Conservation (phyloP, 306 rosid genomes). For the Alnus rubra region DNA sequence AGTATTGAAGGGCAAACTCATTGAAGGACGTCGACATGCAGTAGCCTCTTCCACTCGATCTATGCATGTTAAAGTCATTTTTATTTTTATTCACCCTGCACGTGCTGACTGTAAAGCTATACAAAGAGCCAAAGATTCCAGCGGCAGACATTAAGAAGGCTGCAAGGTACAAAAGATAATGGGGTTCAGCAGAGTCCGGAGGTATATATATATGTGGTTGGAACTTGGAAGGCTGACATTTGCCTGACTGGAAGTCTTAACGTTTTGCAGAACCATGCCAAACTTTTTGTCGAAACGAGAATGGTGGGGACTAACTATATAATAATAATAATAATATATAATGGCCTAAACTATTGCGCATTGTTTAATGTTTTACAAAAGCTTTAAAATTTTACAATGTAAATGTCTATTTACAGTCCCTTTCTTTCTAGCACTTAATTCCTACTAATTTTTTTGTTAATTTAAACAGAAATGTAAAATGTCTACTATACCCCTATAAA, state of each 20-base stretch:
- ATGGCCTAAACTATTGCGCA: too few relatives aligned
- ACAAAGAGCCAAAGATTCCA: slow-evolving; percentile 3
- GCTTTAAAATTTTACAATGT: too few relatives aligned
- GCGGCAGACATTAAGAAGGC: neutral
- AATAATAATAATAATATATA: too few relatives aligned
- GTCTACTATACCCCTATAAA: too few relatives aligned
- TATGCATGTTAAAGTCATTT: neutral
- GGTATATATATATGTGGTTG: neutral
- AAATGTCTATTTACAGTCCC: too few relatives aligned
- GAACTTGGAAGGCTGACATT: neutral
- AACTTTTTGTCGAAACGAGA: neutral
- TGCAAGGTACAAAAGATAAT: neutral
- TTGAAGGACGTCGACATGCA: too few relatives aligned
- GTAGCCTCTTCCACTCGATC: slow-evolving; percentile 2
- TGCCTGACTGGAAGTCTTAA: neutral
- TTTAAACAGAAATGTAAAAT: too few relatives aligned
- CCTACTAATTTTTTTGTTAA: too few relatives aligned
- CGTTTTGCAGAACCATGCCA: neutral
- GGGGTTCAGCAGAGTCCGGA: neutral
- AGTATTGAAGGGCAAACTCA: too few relatives aligned
- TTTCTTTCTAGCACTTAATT: too few relatives aligned
- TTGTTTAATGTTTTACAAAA: too few relatives aligned
- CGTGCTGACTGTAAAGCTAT: slow-evolving; percentile 25
- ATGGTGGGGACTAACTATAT: too few relatives aligned
- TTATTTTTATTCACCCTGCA: slow-evolving; percentile 25